These are phyloP conservation scores for Priceomyces fermenticarens DNA, from an alignment of 805 yeast species.

Conservation along the genomic window DNA sequence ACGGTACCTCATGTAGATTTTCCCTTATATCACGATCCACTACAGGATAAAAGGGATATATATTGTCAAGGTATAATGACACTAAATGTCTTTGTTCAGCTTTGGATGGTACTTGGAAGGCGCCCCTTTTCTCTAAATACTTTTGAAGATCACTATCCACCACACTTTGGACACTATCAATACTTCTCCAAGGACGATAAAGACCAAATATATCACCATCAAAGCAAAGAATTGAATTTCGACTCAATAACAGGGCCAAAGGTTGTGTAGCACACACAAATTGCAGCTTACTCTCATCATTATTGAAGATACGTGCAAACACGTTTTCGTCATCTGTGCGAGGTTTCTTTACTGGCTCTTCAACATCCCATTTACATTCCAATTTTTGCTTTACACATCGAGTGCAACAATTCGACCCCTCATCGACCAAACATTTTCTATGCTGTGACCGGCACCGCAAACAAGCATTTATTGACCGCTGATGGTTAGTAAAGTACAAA, in stretches of 20 bases:
- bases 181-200: constrained; percentile 28
- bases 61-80: constrained; percentile 15
- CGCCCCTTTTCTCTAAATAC: constrained; percentile 19
- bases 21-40: constrained; percentile 17
- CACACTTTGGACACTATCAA: constrained; percentile 12
- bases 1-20: constrained; percentile 13
- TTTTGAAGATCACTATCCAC: constrained; percentile 18
- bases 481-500: neutral
- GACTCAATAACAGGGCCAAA: constrained; percentile 24
- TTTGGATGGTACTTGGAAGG: constrained; percentile 17
- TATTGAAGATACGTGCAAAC: constrained; percentile 17
- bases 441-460: constrained; percentile 19
- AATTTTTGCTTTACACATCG: constrained; percentile 12
- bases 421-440: constrained; percentile 5
- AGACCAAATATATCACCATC: constrained; percentile 26
- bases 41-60: constrained; percentile 26
- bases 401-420: constrained; percentile 7
- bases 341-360: constrained; percentile 10
- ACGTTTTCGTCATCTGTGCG: constrained; percentile 15
- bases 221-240: constrained; percentile 25
- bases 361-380: constrained; percentile 5
- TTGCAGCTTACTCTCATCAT: constrained; percentile 17
- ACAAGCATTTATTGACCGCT: constrained; percentile 19
- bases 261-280: constrained; percentile 29
- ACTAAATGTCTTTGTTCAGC: constrained; percentile 17